Evolutionary conservation across 495 filamentous ascomycete species (phyloP).

Genomic region (Penicillium daleae): DNA sequence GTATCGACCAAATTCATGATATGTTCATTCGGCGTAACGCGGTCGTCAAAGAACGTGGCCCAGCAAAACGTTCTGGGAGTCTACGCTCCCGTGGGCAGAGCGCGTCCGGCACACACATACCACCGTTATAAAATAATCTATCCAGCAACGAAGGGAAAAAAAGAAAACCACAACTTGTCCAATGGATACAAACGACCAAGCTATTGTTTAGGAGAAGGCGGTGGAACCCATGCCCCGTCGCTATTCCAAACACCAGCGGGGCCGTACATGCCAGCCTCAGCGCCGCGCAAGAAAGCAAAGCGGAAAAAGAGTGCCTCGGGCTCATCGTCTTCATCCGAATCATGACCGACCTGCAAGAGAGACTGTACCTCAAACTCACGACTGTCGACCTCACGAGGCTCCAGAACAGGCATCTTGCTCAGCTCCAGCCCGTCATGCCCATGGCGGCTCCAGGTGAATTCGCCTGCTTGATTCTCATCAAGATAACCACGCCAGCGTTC

Average conservation of each 20-base stretch:
- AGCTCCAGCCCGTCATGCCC: conserved; percentile 49
- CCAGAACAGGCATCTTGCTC: conserved; percentile 17
- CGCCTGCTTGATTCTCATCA: conserved; percentile 48
- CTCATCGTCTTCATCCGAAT: conserved; percentile 40
- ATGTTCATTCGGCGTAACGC: conserved; percentile 22
- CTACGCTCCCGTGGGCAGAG: conserved; percentile 16
- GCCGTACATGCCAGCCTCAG: conserved; percentile 72
- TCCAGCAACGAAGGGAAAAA: conserved; percentile 4
- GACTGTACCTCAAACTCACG: conserved; percentile 24
- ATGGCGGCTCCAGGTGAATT: conserved; percentile 53
- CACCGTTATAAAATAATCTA: conserved; percentile 22
- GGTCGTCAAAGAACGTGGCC: conserved; percentile 14
- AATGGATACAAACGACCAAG: conserved; percentile 8
- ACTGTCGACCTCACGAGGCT: conserved; percentile 21
- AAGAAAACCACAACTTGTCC: not conserved
- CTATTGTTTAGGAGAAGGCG: conserved; percentile 35
- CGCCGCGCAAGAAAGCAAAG: conserved; percentile 79
- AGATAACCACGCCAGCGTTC: conserved; percentile 74
- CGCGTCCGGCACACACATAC: conserved; percentile 27
- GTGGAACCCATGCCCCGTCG: conserved; percentile 68
- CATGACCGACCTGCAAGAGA: conserved; percentile 39
- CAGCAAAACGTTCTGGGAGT: conserved; percentile 6
- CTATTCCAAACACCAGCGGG: conserved; percentile 76
- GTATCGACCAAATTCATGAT: conserved; percentile 3
- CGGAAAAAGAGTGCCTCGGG: conserved; percentile 75